Conservation (phyloP, 306 rosid species). For the Hippophae tibetana region DNA sequence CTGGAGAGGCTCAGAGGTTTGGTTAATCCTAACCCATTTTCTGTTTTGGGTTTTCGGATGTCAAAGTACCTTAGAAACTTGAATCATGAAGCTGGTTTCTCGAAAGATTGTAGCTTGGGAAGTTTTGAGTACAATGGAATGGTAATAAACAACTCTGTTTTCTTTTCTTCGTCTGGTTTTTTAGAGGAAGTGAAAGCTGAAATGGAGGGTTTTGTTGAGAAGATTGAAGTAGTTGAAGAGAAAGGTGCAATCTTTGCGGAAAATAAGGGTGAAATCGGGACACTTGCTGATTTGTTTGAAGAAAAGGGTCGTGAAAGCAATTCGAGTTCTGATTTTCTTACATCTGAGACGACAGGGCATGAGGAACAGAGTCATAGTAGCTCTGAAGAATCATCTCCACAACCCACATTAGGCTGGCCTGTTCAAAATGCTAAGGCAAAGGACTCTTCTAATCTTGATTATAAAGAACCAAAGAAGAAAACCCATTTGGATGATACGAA, state of each 20-base stretch:
- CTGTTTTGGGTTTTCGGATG: constrained; percentile 42
- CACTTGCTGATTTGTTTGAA: constrained; percentile 36
- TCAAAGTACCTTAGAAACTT: constrained; percentile 40
- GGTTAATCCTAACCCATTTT: constrained; percentile 30
- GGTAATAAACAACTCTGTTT: constrained; percentile 40
- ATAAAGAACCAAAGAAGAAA: constrained; percentile 26
- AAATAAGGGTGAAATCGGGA: constrained; percentile 31
- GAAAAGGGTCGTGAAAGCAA: constrained; percentile 66
- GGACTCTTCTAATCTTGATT: constrained; percentile 26
- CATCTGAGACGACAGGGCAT: constrained; percentile 65
- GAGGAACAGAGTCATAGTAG: constrained; percentile 74
- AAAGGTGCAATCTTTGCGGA: constrained; percentile 14
- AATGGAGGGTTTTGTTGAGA: constrained; percentile 45
- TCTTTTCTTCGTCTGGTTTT: constrained; percentile 34
- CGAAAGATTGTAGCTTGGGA: constrained; percentile 41
- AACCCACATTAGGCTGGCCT: constrained; percentile 60
- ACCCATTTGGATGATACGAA: constrained; percentile 36
- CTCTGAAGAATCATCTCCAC: constrained; percentile 64
- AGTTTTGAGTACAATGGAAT: constrained; percentile 40
- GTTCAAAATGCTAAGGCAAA: constrained; percentile 31
- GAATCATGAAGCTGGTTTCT: constrained; percentile 32
- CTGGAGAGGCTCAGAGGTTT: constrained; percentile 27
- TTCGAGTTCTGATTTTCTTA: constrained; percentile 60
- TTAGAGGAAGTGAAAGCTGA: constrained; percentile 25
- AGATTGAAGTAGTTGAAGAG: constrained; percentile 23